phyloP scores from a whole-genome alignment of 2,329 filamentous ascomycete genomes.

The Colletotrichum brevisporum region DNA sequence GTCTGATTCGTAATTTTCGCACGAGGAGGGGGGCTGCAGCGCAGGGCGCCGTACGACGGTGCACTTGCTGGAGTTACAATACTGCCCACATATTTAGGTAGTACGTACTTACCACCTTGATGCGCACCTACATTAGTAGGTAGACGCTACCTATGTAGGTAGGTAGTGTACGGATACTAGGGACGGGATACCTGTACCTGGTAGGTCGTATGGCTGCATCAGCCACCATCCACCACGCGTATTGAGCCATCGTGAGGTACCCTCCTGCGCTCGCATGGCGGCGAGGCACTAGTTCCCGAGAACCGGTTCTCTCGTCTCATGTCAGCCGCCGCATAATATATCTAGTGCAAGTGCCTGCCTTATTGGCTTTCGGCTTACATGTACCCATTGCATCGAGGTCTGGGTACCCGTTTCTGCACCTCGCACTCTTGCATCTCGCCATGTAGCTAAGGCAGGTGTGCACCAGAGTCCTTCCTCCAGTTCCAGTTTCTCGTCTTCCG shows the following conservation, averaged over 20 bases:
- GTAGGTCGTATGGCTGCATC: background rate
- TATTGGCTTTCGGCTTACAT: too few relatives aligned
- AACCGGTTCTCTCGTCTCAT: constrained; percentile 19
- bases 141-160: background rate
- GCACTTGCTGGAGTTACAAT: background rate
- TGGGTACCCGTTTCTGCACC: too few relatives aligned
- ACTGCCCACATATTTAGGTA: too few relatives aligned
- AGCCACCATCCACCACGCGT: background rate
- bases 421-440: too few relatives aligned
- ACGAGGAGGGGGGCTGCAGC: background rate
- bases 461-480: too few relatives aligned
- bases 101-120: too few relatives aligned
- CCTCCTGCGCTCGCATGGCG: background rate
- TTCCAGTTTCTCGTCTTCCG: too few relatives aligned
- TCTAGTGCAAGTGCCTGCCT: too few relatives aligned
- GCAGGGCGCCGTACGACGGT: too few relatives aligned
- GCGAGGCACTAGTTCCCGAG: constrained; percentile 16
- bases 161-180: background rate
- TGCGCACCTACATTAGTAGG: background rate
- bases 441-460: too few relatives aligned
- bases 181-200: too few relatives aligned
- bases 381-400: too few relatives aligned
- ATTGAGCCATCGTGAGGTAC: background rate
- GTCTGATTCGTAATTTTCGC: constrained; percentile 31
- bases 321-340: background rate